Evolutionary conservation across 1,284 basidiomycete species (phyloP).

Genomic region (Singerocomus inundabilis): DNA sequence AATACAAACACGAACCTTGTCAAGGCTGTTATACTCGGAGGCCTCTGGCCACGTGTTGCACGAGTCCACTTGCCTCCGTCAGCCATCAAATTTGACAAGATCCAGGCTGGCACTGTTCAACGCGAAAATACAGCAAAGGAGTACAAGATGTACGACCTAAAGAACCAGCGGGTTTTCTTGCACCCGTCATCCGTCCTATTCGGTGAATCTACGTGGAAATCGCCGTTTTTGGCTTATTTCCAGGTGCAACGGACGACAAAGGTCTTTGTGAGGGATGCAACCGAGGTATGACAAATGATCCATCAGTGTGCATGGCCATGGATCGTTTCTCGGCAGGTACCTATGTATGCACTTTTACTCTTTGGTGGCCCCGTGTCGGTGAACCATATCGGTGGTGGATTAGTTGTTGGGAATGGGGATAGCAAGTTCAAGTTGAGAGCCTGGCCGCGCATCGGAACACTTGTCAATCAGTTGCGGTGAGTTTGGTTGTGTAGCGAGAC

Average conservation of each 20-base stretch:
- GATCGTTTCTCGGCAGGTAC: slow-evolving; percentile 49
- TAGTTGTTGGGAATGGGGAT: slow-evolving; percentile 60
- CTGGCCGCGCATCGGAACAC: slow-evolving; percentile 84
- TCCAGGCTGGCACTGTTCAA: slow-evolving; percentile 77
- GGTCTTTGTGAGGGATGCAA: slow-evolving; percentile 84
- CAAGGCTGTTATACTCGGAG: slow-evolving; percentile 80
- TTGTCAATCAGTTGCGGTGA: slow-evolving; percentile 87
- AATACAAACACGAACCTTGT: slow-evolving; percentile 68
- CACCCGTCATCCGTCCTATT: slow-evolving; percentile 89
- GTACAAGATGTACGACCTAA: slow-evolving; percentile 74
- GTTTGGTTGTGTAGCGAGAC: not conserved
- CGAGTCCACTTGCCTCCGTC: slow-evolving; percentile 72
- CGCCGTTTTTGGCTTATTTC: slow-evolving; percentile 82
- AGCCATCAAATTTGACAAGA: slow-evolving; percentile 78
- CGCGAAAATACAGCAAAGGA: slow-evolving; percentile 82
- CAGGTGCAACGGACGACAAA: slow-evolving; percentile 83
- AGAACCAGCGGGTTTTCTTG: slow-evolving; percentile 65
- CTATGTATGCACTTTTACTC: slow-evolving; percentile 79
- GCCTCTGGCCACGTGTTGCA: slow-evolving; percentile 79
- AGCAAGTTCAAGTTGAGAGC: slow-evolving; percentile 68
- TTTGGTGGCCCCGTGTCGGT: slow-evolving; percentile 82
- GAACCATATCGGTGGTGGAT: slow-evolving; percentile 75
- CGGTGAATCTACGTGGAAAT: slow-evolving; percentile 67
- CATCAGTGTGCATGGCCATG: not conserved
- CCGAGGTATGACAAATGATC: slow-evolving; percentile 57